These are phyloP conservation scores for Penicillium daleae DNA, from an alignment of 495 filamentous ascomycete species.

Conservation along the genomic window DNA sequence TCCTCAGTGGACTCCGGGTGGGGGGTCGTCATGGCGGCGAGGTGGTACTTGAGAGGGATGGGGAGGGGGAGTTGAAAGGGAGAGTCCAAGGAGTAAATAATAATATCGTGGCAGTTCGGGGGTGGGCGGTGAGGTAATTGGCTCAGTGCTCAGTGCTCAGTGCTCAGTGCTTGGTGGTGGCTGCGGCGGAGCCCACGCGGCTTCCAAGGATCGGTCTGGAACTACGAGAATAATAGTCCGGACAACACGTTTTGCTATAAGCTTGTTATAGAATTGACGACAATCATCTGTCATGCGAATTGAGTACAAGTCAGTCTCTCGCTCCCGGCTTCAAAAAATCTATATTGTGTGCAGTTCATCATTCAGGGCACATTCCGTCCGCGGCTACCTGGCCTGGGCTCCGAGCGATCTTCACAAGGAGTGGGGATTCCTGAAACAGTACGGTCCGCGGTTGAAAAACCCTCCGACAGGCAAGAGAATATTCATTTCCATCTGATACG, in stretches of 20 bases:
- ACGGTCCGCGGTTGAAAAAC: conserved; percentile 28
- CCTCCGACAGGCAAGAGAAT: conserved; percentile 8
- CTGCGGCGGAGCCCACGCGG: conserved; percentile 9
- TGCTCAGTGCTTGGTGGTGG: neutral
- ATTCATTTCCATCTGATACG: conserved; percentile 30
- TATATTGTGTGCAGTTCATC: neutral
- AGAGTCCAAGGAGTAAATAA: conserved; percentile 33
- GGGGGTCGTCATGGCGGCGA: conserved; percentile 48
- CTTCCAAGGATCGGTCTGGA: neutral
- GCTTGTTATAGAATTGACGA: neutral
- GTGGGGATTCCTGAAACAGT: conserved; percentile 36
- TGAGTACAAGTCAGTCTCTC: neutral
- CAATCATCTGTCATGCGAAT: neutral
- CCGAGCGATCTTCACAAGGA: conserved; percentile 27
- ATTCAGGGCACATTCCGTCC: conserved; percentile 15
- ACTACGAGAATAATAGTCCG: neutral
- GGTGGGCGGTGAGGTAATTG: conserved; percentile 31
- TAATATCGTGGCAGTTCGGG: conserved; percentile 34
- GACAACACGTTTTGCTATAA: no score
- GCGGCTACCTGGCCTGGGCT: conserved; percentile 19
- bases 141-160: neutral
- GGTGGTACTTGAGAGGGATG: conserved; percentile 31
- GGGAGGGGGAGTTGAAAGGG: conserved; percentile 23
- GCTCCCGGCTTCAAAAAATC: neutral
- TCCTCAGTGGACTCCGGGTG: conserved; percentile 61